Conservation (phyloP, 495 filamentous ascomycete genomes). For the Tuber microsphaerosporum region DNA sequence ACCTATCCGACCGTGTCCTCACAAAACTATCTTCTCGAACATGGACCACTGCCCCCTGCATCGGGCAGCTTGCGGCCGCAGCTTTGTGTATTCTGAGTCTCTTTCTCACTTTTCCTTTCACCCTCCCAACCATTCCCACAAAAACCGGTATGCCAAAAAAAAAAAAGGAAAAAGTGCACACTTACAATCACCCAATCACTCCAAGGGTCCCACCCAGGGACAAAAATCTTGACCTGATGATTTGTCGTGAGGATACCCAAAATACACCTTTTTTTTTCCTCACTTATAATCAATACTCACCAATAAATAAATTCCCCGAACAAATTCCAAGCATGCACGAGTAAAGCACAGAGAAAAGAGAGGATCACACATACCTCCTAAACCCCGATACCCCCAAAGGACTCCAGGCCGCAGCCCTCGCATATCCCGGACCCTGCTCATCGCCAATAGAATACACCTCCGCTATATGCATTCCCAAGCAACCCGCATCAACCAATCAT, state of each 20-base stretch:
- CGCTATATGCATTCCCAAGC: constrained; percentile 15
- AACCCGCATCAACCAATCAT: constrained; percentile 1
- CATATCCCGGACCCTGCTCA: constrained; percentile 54
- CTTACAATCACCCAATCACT: constrained; percentile 39
- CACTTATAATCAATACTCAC: constrained; percentile 18
- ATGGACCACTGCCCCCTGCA: constrained; percentile 6
- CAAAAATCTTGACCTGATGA: constrained; percentile 41
- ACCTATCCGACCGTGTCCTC: background rate
- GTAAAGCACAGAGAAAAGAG: background rate
- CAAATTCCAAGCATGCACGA: background rate
- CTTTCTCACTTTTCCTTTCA: background rate
- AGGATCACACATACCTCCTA: constrained; percentile 46
- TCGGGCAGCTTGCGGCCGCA: background rate
- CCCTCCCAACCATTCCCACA: background rate
- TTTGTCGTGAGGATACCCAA: constrained; percentile 58
- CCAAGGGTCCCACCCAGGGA: constrained; percentile 35
- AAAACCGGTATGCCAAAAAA: constrained; percentile 18
- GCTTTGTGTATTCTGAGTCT: background rate
- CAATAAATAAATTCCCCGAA: constrained; percentile 19
- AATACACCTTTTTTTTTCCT: constrained; percentile 37
- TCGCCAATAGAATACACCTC: constrained; percentile 52
- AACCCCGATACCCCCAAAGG: constrained; percentile 55
- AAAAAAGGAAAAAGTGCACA: constrained; percentile 38
- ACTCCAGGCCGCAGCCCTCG: constrained; percentile 55
- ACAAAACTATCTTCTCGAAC: constrained; percentile 1